phyloP scores from a whole-genome alignment of 2,329 filamentous ascomycete genomes.

The Purpureocillium lavendulum region DNA sequence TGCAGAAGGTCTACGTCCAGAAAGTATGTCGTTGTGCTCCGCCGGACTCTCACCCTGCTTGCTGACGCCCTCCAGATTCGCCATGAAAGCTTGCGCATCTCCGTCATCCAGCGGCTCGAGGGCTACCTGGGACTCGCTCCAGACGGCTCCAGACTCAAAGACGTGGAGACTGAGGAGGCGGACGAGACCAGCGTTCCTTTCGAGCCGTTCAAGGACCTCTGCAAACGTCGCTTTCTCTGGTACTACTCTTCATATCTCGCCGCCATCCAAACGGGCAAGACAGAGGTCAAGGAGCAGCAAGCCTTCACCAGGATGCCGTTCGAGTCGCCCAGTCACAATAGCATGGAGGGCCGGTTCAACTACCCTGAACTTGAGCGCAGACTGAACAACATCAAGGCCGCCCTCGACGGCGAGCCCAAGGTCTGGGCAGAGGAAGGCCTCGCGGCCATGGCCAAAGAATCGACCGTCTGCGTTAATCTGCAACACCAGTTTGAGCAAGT shows the following conservation, averaged over 20 bases:
- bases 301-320: slow-evolving; percentile 81
- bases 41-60: neutral
- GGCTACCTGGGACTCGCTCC: slow-evolving; percentile 60
- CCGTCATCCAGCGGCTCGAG: slow-evolving; percentile 80
- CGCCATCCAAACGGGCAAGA: slow-evolving; percentile 57
- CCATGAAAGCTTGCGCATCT: slow-evolving; percentile 81
- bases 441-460: slow-evolving; percentile 53
- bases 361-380: slow-evolving; percentile 67
- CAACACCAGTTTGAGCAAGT: slow-evolving; percentile 80
- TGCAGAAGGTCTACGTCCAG: slow-evolving; percentile 65
- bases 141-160: slow-evolving; percentile 36
- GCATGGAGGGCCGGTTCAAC: slow-evolving; percentile 80
- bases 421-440: slow-evolving; percentile 66
- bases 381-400: slow-evolving; percentile 58
- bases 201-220: slow-evolving; percentile 82
- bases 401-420: slow-evolving; percentile 62
- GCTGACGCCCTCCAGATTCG: slow-evolving; percentile 55
- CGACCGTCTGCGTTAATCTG: slow-evolving; percentile 72
- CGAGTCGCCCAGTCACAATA: slow-evolving; percentile 59
- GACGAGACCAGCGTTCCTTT: slow-evolving; percentile 53
- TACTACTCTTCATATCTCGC: slow-evolving; percentile 84
- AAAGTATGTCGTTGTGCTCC: slow-evolving; percentile 47
- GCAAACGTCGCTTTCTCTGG: slow-evolving; percentile 90
- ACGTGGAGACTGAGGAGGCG: slow-evolving; percentile 40
- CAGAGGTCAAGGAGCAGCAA: slow-evolving; percentile 54